Conservation (phyloP, 495 filamentous ascomycete species). For the Penicillium alfredii region DNA sequence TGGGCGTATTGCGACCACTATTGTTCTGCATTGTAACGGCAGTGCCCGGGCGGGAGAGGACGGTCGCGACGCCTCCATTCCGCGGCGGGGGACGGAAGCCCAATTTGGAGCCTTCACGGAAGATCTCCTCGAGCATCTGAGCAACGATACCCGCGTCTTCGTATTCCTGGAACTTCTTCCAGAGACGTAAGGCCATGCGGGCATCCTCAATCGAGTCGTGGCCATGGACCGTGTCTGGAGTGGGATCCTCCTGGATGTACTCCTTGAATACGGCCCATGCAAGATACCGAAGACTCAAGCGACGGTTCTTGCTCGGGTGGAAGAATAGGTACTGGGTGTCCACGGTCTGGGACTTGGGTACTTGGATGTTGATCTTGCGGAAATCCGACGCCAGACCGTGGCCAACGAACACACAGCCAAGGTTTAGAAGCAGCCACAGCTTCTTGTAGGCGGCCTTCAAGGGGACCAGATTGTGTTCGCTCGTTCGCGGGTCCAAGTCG, state of each 20-base stretch:
- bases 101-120: constrained; percentile 60
- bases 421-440: constrained; percentile 91
- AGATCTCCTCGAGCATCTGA: constrained; percentile 74
- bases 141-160: constrained; percentile 71
- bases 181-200: constrained; percentile 79
- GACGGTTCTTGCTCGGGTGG: constrained; percentile 56
- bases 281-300: constrained; percentile 80
- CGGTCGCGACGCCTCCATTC: constrained; percentile 26
- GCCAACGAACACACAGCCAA: constrained; percentile 89
- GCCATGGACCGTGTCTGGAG: constrained; percentile 34
- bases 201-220: constrained; percentile 96
- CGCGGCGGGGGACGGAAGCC: constrained; percentile 67
- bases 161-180: constrained; percentile 85
- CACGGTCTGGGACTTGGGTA: constrained; percentile 83
- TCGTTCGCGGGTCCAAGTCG: constrained; percentile 70
- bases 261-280: constrained; percentile 84
- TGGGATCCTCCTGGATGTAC: constrained; percentile 76
- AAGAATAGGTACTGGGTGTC: constrained; percentile 90
- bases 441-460: constrained; percentile 96
- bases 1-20: constrained; percentile 43
- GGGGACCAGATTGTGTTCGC: constrained; percentile 72
- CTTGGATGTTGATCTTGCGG: constrained; percentile 94
- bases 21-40: constrained; percentile 39
- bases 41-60: constrained; percentile 41
- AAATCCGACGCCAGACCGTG: constrained; percentile 92